Conservation (phyloP, 2,329 filamentous ascomycete species). For the Kalmusia sp. region DNA sequence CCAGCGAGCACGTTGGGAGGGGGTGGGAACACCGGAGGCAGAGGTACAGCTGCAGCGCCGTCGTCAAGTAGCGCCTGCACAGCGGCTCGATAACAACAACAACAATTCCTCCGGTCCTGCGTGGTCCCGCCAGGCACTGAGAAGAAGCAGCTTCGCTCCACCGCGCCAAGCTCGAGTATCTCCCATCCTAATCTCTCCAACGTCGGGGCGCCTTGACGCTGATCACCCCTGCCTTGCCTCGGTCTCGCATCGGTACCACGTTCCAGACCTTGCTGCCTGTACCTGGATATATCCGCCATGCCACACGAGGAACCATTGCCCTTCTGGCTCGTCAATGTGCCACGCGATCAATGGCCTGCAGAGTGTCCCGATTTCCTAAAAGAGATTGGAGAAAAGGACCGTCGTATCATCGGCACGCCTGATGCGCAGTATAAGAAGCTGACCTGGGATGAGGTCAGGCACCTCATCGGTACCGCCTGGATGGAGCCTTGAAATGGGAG, state of each 20-base stretch:
- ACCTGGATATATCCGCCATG: conserved; percentile 19
- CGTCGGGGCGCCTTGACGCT: background rate
- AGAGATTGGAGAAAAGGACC: conserved; percentile 71
- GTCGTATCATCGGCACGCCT: conserved; percentile 71
- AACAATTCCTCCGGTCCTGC: no score
- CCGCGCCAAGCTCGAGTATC: no score
- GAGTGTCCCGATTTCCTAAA: conserved; percentile 76
- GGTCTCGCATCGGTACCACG: background rate
- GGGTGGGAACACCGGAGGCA: no score
- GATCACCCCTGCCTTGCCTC: background rate
- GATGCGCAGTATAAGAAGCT: conserved; percentile 70
- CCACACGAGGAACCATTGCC: conserved; percentile 53
- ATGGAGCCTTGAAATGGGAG: background rate
- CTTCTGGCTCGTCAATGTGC: conserved; percentile 87
- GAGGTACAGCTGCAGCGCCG: no score
- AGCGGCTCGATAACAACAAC: no score
- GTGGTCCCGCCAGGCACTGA: no score
- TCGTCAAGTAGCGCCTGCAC: no score
- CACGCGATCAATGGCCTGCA: conserved; percentile 64
- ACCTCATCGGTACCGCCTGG: conserved; percentile 56
- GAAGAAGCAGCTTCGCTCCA: no score
- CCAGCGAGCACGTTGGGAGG: background rate
- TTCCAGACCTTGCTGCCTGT: background rate
- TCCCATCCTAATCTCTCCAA: background rate
- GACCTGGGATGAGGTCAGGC: conserved; percentile 73